Base-by-base conservation (phyloP, 345 rosid genomes). In the Pugionium cornutum region DNA sequence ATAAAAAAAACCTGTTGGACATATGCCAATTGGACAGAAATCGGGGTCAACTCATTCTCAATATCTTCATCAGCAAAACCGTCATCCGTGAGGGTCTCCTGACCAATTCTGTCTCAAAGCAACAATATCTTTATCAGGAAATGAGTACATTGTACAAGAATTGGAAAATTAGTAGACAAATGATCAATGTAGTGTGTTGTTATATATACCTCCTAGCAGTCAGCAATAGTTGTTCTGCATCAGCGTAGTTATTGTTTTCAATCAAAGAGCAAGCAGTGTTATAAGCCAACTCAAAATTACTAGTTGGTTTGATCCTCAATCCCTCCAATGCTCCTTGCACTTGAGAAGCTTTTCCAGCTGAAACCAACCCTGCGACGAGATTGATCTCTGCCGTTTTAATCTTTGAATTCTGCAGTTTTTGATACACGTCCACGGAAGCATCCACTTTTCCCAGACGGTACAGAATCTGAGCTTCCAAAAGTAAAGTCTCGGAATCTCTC, bases 21-120 rank as follows among this genome's bases (percentile, higher is more conserved):
- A 75, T 88, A 88, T 63, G 95, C 96, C 78, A 94, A 66, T 46
- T 94, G 99, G 48, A 88, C 99, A 60, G 82, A 43, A 43, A 94
- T 83, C 31, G 96, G 99, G 68, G 96, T 83, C 67, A 94, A 71
- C 86, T 94, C 99, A 68, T 61, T 80, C 79, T 94, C 99, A 60
- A 90, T 83, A 28, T 80, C 92, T 65, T 88, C 96, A 58, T 91
- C 95, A 64, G 84, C 87, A 64, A 70, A 77, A 64, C 80, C 81
- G 2, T 90, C 96, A 0, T 90, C 96, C 49, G 92, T 79, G 37
- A 94, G 84, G 44, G 79, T 72, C 78, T 90, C 97, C 81, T 90
- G 95, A 70, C 99, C 97, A 83, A 94, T 79, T 77, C 98, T 92
- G 79, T 55, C 32, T 63, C 58, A 69, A 53, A 36, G 29, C 6